Percentiles rank a stretch among this genome's conserved stretches.
These are phyloP conservation scores for Pterocarpus macrocarpus DNA, from an alignment of 306 rosid species.

Conservation along the genomic window DNA sequence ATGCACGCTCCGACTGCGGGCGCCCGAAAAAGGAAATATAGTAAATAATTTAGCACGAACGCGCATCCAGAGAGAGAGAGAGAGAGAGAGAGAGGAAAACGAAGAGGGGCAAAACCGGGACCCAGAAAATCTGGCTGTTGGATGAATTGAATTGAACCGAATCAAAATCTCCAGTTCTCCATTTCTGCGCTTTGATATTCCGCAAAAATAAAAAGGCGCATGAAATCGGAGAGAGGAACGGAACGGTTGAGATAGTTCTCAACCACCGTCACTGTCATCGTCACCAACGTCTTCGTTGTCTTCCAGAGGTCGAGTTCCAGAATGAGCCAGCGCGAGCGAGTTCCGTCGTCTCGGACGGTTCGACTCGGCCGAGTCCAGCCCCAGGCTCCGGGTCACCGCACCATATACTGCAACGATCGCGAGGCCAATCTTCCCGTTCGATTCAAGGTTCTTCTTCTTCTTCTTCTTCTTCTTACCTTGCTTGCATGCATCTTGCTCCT, in stretches of 20 bases:
- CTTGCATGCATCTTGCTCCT: neutral
- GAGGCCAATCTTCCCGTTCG: slow-evolving; percentile 63
- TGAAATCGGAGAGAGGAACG: neutral
- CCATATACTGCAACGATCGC: slow-evolving; percentile 71
- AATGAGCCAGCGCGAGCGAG: slow-evolving; percentile 35
- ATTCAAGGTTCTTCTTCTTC: slow-evolving; percentile 56
- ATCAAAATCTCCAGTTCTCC: neutral
- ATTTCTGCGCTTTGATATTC: neutral
- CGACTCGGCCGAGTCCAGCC: slow-evolving; percentile 76
- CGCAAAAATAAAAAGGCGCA: neutral
- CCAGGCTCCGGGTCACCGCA: slow-evolving; percentile 75
- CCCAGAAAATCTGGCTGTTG: neutral
- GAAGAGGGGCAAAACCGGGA: slow-evolving; percentile 10
- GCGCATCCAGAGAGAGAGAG: neutral
- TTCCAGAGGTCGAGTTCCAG: slow-evolving; percentile 46
- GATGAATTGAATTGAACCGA: neutral
- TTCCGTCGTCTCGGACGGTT: slow-evolving; percentile 55
- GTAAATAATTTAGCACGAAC: neutral
- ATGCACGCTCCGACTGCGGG: slow-evolving; percentile 30
- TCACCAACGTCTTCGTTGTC: slow-evolving; percentile 15
- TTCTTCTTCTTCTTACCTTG: neutral
- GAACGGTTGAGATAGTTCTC: neutral
- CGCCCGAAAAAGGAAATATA: neutral
- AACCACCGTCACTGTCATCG: neutral
- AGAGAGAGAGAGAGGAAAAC: neutral